phyloP scores from a whole-genome alignment of 2,329 filamentous ascomycete genomes.

The Colletotrichum limetticola region DNA sequence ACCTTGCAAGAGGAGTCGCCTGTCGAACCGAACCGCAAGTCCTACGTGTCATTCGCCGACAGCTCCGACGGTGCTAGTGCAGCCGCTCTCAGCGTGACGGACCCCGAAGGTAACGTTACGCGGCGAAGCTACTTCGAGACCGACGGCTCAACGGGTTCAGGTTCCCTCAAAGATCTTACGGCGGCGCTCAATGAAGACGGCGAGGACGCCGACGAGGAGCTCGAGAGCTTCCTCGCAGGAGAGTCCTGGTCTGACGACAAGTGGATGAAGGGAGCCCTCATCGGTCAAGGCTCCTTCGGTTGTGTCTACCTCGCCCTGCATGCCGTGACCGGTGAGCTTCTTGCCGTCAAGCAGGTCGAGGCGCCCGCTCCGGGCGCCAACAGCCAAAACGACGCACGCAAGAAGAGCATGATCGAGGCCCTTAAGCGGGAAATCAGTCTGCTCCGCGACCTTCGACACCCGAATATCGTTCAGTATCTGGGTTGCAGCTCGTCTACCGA shows the following conservation, averaged over 20 bases:
- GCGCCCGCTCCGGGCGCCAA: constrained; percentile 82
- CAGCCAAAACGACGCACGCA: constrained; percentile 86
- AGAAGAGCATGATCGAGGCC: constrained; percentile 98
- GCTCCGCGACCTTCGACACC: constrained; percentile 91
- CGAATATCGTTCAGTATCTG: constrained; percentile 98
- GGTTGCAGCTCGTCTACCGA: constrained; percentile 92
- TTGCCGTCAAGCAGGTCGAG: constrained; percentile 98
- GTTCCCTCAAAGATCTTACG: constrained; percentile 85
- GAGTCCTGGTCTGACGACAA: constrained; percentile 97
- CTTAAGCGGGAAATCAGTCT: constrained; percentile 96
- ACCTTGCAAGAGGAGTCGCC: constrained; percentile 92
- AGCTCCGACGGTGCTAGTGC: constrained; percentile 73
- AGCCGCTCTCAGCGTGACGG: constrained; percentile 74
- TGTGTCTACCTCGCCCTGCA: constrained; percentile 95
- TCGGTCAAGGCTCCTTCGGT: constrained; percentile 96
- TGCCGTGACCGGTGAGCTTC: constrained; percentile 94
- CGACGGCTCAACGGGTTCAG: constrained; percentile 74
- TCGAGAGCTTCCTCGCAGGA: constrained; percentile 89
- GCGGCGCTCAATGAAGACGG: constrained; percentile 90
- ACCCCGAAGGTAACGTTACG: constrained; percentile 77
- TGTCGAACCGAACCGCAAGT: constrained; percentile 89
- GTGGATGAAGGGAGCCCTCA: constrained; percentile 99
- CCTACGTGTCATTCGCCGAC: constrained; percentile 90
- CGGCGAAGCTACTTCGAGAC: constrained; percentile 89
- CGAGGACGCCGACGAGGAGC: constrained; percentile 89